Evolutionary conservation across 257 asterid species (phyloP), one percentile per base, ranked within the genome.

Genomic region (Solanum habrochaites): DNA sequence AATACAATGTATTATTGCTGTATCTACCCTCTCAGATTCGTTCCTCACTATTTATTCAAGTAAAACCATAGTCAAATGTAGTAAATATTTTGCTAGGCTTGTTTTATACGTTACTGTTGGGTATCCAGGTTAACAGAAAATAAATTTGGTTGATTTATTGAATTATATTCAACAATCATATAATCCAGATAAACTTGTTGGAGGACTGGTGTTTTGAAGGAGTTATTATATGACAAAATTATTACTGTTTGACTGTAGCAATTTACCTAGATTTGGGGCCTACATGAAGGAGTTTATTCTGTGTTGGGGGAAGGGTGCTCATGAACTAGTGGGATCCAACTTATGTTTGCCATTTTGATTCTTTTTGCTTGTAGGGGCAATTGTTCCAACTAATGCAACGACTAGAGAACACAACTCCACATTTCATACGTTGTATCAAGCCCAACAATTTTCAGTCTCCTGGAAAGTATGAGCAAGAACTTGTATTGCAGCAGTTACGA

Each of bases 361-460:
- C 69, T 70, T 27, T 85, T 85, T 87, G 85, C 88, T 72, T 42
- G 73, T 92, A 97, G 99, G 91, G 98, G 77, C 99, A 97, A 92
- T 85, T 97, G 71, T 96, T 95, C 91, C 97, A 94, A 91, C 87
- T 97, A 90, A 96, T 97, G 99, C 98, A 96, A 91, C 97, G 98
- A 32, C 95, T 97, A 72, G 98, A 92, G 93, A 96, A 87, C 87
- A 97, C 99, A 8, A 96, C 98, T 27, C 97, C 99, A 31, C 99
- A 97, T 94, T 97, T 97, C 90, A 92, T 97, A 87, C 99, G 99
- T 82, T 97, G 99, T 90, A 92, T 97, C 90, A 97, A 97, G 94
- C 98, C 99, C 88, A 97, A 96, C 90, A 93, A 94, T 90, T 87
- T 89, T 85, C 97, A 94, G 73, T 94, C 98, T 90, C 98, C 99